phyloP scores from a whole-genome alignment of 345 rosid species.

The Citrus cavaleriei region DNA sequence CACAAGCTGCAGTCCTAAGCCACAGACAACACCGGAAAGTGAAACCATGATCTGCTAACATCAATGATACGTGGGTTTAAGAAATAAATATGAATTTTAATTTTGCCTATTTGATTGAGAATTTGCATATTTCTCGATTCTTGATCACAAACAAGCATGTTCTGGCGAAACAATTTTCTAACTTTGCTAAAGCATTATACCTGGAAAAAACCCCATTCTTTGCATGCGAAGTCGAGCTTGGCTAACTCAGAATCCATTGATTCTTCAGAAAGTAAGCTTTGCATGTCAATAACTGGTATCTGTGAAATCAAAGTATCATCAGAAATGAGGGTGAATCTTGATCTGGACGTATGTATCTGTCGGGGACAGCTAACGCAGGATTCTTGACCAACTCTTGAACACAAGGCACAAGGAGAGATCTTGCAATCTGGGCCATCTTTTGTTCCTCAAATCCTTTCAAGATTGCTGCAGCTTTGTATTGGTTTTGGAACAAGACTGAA shows the following conservation, averaged over 20 bases:
- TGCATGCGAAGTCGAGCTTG: conserved; percentile 40
- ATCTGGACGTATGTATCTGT: conserved; percentile 33
- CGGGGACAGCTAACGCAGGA: conserved; percentile 19
- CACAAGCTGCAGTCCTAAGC: no score
- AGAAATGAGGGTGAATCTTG: background rate
- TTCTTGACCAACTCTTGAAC: conserved; percentile 37
- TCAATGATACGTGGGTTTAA: no score
- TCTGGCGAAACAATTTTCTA: background rate
- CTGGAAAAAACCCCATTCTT: conserved; percentile 38
- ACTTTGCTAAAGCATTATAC: background rate
- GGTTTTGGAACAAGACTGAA: background rate
- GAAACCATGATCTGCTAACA: no score
- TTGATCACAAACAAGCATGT: background rate
- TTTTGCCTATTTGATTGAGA: no score
- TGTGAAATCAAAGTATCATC: background rate
- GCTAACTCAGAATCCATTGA: conserved; percentile 32
- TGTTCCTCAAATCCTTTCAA: background rate
- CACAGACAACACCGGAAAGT: no score
- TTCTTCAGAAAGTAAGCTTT: conserved; percentile 23
- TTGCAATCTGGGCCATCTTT: conserved; percentile 8
- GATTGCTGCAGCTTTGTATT: background rate
- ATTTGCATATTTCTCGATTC: no score
- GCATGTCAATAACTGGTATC: conserved; percentile 42
- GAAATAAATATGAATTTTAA: no score
- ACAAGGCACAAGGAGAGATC: conserved; percentile 41